These are phyloP conservation scores for Mariannaea sp. DNA, from an alignment of 2,329 filamentous ascomycete species.

Conservation along the genomic window DNA sequence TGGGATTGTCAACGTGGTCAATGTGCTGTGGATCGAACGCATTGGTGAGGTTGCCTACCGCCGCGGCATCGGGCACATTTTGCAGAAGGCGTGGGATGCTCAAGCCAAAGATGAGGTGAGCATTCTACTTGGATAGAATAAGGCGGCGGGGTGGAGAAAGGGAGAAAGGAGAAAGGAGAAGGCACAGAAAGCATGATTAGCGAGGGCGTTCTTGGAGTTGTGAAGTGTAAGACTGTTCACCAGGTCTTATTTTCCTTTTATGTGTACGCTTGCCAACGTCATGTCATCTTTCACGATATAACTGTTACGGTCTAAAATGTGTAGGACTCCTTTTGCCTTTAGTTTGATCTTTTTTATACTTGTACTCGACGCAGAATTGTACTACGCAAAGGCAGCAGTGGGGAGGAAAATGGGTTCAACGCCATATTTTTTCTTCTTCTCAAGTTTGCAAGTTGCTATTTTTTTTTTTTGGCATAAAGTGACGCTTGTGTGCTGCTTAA, in stretches of 20 bases:
- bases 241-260: background rate
- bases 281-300: background rate
- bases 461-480: too few species aligned
- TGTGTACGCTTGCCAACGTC: background rate
- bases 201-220: constrained; percentile 15
- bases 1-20: constrained; percentile 51
- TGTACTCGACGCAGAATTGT: background rate
- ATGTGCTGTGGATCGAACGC: constrained; percentile 53
- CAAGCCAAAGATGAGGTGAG: constrained; percentile 48
- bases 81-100: constrained; percentile 48
- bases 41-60: constrained; percentile 50
- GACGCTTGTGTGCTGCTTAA: too few species aligned
- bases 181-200: constrained; percentile 1
- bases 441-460: too few species aligned
- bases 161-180: too few species aligned
- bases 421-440: too few species aligned
- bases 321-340: background rate
- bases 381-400: background rate
- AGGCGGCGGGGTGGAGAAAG: too few species aligned
- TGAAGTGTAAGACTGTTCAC: background rate
- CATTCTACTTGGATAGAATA: constrained; percentile 46
- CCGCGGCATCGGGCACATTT: constrained; percentile 49
- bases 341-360: too few species aligned
- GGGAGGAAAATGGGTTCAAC: too few species aligned
- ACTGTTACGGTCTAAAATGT: background rate